phyloP scores from a whole-genome alignment of 441 rosid species.

The Francoa sonchifolia region DNA sequence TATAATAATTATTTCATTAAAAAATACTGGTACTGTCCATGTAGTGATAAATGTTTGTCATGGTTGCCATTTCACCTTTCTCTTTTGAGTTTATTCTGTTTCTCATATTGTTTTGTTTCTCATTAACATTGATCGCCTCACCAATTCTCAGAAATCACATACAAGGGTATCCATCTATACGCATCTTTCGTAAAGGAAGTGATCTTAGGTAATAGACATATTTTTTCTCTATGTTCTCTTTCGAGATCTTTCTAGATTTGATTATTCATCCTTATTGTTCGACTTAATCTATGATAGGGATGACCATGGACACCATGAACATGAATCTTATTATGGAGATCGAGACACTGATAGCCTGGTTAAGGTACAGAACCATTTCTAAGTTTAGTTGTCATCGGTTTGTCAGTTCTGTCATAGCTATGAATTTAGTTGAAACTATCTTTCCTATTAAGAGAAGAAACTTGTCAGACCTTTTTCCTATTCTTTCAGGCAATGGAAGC shows the following conservation, averaged over 20 bases:
- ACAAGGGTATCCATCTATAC: constrained; percentile 96
- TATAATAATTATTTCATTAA: no score
- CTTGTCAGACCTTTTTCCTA: constrained; percentile 13
- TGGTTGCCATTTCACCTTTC: background rate
- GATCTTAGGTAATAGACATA: constrained; percentile 61
- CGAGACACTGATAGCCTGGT: constrained; percentile 91
- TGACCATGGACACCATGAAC: constrained; percentile 95
- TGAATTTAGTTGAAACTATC: background rate
- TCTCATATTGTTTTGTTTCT: background rate
- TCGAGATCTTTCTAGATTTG: background rate
- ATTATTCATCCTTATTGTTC: constrained; percentile 1
- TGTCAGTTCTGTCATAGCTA: background rate
- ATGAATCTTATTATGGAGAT: constrained; percentile 97
- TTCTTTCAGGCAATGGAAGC: constrained; percentile 60
- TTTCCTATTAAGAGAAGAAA: background rate
- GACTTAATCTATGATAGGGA: constrained; percentile 28
- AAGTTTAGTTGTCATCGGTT: background rate
- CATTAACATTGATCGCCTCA: constrained; percentile 3
- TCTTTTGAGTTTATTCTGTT: background rate
- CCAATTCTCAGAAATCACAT: constrained; percentile 67
- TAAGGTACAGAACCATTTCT: constrained; percentile 30
- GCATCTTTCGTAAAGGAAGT: constrained; percentile 92
- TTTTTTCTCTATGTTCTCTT: constrained; percentile 3
- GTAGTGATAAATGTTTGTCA: no score
- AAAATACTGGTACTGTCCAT: no score